Percentiles rank a stretch among this genome's conserved stretches.
phyloP scores from a whole-genome alignment of 805 yeast species.

The Saccharomycopsis oosterbeekiorum region DNA sequence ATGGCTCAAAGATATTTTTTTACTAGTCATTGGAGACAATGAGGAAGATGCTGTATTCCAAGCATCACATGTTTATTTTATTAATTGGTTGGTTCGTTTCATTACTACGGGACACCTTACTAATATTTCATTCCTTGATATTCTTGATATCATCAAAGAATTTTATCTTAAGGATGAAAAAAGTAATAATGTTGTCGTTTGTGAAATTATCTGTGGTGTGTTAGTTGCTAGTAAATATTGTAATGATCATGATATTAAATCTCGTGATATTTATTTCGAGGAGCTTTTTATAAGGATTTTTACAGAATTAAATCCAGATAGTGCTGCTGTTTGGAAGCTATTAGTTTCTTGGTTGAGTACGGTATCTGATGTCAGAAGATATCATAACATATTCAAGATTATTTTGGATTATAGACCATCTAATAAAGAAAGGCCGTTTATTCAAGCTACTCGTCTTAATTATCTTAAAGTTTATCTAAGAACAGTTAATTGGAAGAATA shows the following conservation, averaged over 20 bases:
- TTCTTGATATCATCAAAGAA: conserved; percentile 39
- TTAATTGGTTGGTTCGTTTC: conserved; percentile 40
- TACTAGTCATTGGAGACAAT: conserved; percentile 51
- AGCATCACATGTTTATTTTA: conserved; percentile 51
- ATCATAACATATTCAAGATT: conserved; percentile 35
- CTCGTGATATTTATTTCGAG: conserved; percentile 39
- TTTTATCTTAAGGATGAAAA: conserved; percentile 59
- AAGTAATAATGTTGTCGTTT: conserved; percentile 61
- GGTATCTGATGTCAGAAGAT: conserved; percentile 58
- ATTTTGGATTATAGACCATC: conserved; percentile 25
- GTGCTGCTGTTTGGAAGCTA: conserved; percentile 62
- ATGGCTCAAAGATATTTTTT: conserved; percentile 48
- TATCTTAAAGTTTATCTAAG: conserved; percentile 43
- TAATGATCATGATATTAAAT: conserved; percentile 25
- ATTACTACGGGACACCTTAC: conserved; percentile 36
- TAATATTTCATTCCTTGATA: conserved; percentile 38
- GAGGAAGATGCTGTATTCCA: conserved; percentile 61
- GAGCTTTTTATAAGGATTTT: conserved; percentile 38
- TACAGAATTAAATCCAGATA: conserved; percentile 64
- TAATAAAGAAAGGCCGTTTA: conserved; percentile 52
- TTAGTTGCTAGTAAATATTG: conserved; percentile 39
- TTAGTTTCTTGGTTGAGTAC: conserved; percentile 67
- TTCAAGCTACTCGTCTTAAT: conserved; percentile 49
- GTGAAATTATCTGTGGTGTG: conserved; percentile 63
- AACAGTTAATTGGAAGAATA: conserved; percentile 46